phyloP scores from a whole-genome alignment of 2,329 filamentous ascomycete species.

The Aspergillus novofumigatus region DNA sequence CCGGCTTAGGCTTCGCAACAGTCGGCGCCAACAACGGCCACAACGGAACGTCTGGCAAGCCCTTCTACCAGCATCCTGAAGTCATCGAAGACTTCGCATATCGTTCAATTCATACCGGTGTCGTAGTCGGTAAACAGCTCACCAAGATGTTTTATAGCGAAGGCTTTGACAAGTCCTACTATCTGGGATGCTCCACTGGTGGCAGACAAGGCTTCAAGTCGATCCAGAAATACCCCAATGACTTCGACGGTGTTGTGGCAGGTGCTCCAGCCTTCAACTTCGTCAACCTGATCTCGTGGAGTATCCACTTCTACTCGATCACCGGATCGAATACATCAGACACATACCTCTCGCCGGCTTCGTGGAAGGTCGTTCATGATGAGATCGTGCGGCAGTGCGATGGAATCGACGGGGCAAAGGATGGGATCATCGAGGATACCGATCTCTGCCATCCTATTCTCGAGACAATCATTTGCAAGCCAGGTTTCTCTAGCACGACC shows the following conservation, averaged over 20 bases:
- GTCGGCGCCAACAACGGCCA: conserved; percentile 51
- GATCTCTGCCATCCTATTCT: conserved; percentile 31
- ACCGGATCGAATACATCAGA: conserved; percentile 35
- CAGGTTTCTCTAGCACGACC: conserved; percentile 12
- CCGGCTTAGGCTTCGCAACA: conserved; percentile 41
- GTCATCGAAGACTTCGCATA: conserved; percentile 48
- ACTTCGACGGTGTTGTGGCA: conserved; percentile 48
- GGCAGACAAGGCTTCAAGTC: conserved; percentile 47
- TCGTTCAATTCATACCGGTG: conserved; percentile 40
- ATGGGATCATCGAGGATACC: conserved; percentile 38
- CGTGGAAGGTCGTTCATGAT: conserved; percentile 31
- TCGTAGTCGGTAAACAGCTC: conserved; percentile 39
- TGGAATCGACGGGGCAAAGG: conserved; percentile 26
- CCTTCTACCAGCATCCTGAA: conserved; percentile 45
- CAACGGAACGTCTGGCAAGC: conserved; percentile 44
- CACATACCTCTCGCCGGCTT: conserved; percentile 23
- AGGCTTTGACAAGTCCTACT: conserved; percentile 44
- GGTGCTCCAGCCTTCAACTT: conserved; percentile 43
- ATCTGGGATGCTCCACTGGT: conserved; percentile 47
- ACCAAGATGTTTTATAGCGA: conserved; percentile 38
- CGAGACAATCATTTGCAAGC: conserved; percentile 28
- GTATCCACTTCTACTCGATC: conserved; percentile 39
- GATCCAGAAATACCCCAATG: conserved; percentile 42
- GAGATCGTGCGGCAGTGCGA: conserved; percentile 37
- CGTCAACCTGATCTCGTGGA: conserved; percentile 43